Base-by-base conservation (phyloP, 768 basidiomycete species). In the Chalciporus chontae region DNA sequence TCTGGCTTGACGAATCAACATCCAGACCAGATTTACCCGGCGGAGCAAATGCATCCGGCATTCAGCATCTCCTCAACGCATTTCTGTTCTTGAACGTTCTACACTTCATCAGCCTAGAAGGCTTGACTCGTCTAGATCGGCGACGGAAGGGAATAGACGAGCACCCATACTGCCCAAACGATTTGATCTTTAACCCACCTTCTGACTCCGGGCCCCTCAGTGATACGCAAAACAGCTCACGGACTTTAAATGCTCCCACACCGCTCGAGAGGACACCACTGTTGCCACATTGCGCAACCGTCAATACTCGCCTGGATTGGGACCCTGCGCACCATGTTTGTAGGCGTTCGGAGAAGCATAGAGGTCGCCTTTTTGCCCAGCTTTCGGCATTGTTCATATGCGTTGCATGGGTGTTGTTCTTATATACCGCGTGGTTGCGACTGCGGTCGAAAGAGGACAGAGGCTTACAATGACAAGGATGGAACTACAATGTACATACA, bases 381-480 rank as follows among this genome's bases (percentile, higher is more conserved):
- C 52, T 78, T 21, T 75, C 73, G 39, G 70, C 54, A 15, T 43
- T 55, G 2, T 58, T 83, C 29, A 74, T 86, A 9, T 56, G 76
- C 14, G 64, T 60, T 41, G 78, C 83, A 5, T 89, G 85, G 87
- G 58, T 76, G 31, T 63, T 87, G 52, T 87, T 87, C 65, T 68
- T 88, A 58, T 71, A 59, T 9, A 84, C 81, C 15, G 85, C 83
- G 0, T 83, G 75, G 75, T 61, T 75, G 46, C 78, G 76, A 55
- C 65, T 86, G 50, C 74, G 81, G 29, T 73, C 71, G 40, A 73
- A 66, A 55, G 66, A 69, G 45, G 67, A 72, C 32, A 66, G 70
- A 40, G 55, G 50, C 3, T 15, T 27, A 26, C 27, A 6, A 38
- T 38, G 44, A 37, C 45, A 26, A 23, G n/a, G 27, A 9, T 39